Conservation (phyloP, 306 rosid genomes). For the Oxytropis ochrocephala region DNA sequence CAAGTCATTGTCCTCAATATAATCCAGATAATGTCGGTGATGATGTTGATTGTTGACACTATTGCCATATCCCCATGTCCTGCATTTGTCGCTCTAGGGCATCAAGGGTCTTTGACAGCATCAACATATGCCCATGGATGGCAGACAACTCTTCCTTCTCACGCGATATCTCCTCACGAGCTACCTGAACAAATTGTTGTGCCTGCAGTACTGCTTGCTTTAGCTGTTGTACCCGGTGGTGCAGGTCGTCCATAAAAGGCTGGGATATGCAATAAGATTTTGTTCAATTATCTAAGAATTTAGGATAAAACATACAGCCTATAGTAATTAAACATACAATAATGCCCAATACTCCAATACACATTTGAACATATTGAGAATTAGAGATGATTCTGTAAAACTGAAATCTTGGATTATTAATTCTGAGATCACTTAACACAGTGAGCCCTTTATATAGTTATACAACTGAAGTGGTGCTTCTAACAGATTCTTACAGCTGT, state of each 20-base stretch:
- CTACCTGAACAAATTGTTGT: not conserved
- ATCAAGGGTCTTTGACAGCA: conserved; percentile 13
- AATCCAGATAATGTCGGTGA: not conserved
- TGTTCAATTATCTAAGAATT: not conserved
- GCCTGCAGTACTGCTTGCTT: conserved; percentile 4
- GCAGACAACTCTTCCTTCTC: conserved; percentile 11
- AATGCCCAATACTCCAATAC: not conserved
- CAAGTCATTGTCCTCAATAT: not conserved
- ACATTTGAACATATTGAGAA: not conserved
- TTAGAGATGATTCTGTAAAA: not conserved
- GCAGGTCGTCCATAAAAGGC: conserved; percentile 10
- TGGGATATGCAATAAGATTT: not conserved
- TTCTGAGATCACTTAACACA: too few species aligned
- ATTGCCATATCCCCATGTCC: conserved; percentile 8
- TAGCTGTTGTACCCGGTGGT: conserved; percentile 12
- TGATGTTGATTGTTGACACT: not conserved
- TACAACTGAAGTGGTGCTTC: too few species aligned
- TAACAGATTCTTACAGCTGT: too few species aligned
- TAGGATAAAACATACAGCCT: not conserved
- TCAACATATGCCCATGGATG: conserved; percentile 8
- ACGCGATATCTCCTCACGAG: conserved; percentile 6
- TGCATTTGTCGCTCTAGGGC: conserved; percentile 7
- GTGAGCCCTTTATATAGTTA: too few species aligned
- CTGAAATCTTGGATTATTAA: not conserved
- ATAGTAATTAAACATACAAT: not conserved